Conservation (phyloP, 176 grass and related monocot genomes). For the Pontederia crassipes region DNA sequence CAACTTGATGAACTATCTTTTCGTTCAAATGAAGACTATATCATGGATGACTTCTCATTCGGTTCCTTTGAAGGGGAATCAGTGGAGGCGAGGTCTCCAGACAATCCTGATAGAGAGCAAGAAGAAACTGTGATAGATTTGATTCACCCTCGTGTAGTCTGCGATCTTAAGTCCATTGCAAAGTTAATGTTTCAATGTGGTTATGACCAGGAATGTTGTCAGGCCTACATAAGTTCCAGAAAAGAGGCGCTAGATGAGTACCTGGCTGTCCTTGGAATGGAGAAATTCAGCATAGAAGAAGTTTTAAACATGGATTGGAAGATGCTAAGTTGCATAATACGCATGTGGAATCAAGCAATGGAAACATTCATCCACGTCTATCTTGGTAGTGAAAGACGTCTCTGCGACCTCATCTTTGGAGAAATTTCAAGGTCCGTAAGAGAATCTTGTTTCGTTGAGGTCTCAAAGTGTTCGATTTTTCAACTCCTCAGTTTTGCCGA, state of each 20-base stretch:
- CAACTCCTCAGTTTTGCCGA: constrained; percentile 57
- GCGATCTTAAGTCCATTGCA: constrained; percentile 56
- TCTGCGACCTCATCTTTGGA: constrained; percentile 60
- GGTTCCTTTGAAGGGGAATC: constrained; percentile 81
- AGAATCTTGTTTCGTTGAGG: constrained; percentile 71
- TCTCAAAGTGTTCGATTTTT: constrained; percentile 57
- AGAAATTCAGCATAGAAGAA: constrained; percentile 60
- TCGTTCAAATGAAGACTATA: constrained; percentile 51
- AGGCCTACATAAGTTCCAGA: constrained; percentile 56
- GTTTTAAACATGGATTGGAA: constrained; percentile 53
- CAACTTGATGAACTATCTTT: constrained; percentile 50
- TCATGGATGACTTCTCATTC: constrained; percentile 45
- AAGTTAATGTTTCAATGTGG: constrained; percentile 68
- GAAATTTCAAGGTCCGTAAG: constrained; percentile 43
- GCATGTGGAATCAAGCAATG: constrained; percentile 61
- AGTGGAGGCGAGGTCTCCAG: constrained; percentile 36
- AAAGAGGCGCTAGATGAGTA: constrained; percentile 61
- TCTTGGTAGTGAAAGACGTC: constrained; percentile 68
- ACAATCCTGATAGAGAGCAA: constrained; percentile 21
- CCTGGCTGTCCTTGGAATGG: constrained; percentile 42
- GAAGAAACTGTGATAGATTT: constrained; percentile 53
- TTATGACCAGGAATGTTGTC: constrained; percentile 68
- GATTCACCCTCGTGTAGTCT: constrained; percentile 59
- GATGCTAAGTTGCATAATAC: constrained; percentile 44
- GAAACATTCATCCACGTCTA: constrained; percentile 55